Conservation (phyloP, 495 filamentous ascomycete genomes). For the Neurospora discreta region DNA sequence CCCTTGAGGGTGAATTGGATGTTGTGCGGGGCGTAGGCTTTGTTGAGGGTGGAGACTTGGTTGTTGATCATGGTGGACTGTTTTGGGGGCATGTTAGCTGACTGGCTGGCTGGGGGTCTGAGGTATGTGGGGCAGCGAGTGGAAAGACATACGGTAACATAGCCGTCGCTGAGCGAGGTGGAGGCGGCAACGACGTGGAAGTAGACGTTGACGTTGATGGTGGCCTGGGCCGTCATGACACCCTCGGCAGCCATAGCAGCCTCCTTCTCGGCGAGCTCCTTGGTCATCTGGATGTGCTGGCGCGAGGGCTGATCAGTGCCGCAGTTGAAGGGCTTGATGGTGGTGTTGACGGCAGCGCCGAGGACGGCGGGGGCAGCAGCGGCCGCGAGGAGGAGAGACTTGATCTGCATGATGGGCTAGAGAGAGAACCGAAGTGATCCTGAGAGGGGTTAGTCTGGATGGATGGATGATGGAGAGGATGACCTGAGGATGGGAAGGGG, state of each 20-base stretch:
- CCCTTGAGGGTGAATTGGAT: conserved; percentile 42
- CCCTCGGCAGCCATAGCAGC: conserved; percentile 10
- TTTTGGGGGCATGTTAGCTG: neutral
- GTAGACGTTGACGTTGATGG: conserved; percentile 40
- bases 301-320: conserved; percentile 30
- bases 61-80: conserved; percentile 24
- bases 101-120: neutral
- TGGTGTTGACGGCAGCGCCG: conserved; percentile 8
- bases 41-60: conserved; percentile 40
- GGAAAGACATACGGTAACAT: conserved; percentile 38
- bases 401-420: conserved; percentile 27
- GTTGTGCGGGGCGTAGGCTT: conserved; percentile 36
- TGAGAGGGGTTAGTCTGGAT: neutral
- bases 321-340: conserved; percentile 17
- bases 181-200: conserved; percentile 51
- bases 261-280: conserved; percentile 21
- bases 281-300: conserved; percentile 23
- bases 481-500: neutral
- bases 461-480: neutral
- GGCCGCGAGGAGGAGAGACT: conserved; percentile 18
- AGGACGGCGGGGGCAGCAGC: conserved; percentile 21
- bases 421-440: neutral
- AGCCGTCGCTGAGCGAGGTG: conserved; percentile 33
- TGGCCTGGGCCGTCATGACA: conserved; percentile 10
- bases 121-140: conserved; percentile 14